Evolutionary conservation across 352 stramenopile species (phyloP).

Genomic region (Globisporangium alternatum): DNA sequence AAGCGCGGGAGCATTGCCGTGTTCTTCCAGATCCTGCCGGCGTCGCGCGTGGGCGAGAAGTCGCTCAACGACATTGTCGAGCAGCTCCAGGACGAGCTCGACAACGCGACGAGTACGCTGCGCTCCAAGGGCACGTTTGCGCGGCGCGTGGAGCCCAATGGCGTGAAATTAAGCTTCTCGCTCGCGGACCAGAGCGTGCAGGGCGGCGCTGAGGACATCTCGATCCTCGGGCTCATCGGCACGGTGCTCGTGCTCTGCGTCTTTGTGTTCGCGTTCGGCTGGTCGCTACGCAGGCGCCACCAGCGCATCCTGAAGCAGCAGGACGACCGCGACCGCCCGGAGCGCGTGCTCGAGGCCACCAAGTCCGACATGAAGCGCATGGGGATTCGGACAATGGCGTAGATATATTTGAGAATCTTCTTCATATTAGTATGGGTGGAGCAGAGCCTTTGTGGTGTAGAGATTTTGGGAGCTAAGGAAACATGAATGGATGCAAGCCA

Average conservation of each 20-base stretch:
- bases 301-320: conserved; percentile 37
- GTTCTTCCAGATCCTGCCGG: conserved; percentile 64
- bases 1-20: conserved; percentile 60
- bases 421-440: conserved; percentile 8
- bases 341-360: conserved; percentile 20
- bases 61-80: conserved; percentile 72
- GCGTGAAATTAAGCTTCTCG: conserved; percentile 65
- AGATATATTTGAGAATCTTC: conserved; percentile 17
- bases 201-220: conserved; percentile 64
- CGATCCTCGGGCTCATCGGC: conserved; percentile 52
- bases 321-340: conserved; percentile 13
- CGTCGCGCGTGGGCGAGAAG: conserved; percentile 49
- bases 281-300: conserved; percentile 53
- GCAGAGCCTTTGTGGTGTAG: not conserved
- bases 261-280: conserved; percentile 60
- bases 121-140: conserved; percentile 67
- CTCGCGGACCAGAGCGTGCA: conserved; percentile 61
- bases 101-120: conserved; percentile 54
- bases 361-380: conserved; percentile 59
- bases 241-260: conserved; percentile 54
- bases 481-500: not conserved
- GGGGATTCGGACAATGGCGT: conserved; percentile 58
- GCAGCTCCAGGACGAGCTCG: conserved; percentile 47
- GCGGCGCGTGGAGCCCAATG: conserved; percentile 50
- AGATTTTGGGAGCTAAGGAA: not conserved